phyloP scores from a whole-genome alignment of 2,329 filamentous ascomycete genomes.

The Penicillium olsonii region DNA sequence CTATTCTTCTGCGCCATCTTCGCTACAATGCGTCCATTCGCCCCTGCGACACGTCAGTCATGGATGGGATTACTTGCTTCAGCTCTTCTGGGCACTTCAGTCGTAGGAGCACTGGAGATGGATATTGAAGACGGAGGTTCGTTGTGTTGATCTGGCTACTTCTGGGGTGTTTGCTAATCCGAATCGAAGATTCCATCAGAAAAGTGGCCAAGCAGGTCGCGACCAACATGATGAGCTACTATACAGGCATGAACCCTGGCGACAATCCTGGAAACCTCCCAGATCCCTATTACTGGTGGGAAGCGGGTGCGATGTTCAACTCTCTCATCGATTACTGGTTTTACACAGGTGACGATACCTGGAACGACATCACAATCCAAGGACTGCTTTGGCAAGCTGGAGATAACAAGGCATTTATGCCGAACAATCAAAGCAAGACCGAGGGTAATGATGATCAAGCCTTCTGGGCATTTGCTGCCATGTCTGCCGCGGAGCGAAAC shows the following conservation, averaged over 20 bases:
- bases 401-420: slow-evolving; percentile 42
- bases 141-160: background rate
- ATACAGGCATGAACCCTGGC: slow-evolving; percentile 50
- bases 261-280: slow-evolving; percentile 55
- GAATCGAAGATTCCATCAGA: slow-evolving; percentile 48
- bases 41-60: slow-evolving; percentile 11
- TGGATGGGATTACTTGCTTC: slow-evolving; percentile 19
- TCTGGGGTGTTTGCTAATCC: background rate
- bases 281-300: slow-evolving; percentile 51
- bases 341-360: slow-evolving; percentile 44
- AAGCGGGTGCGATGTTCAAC: slow-evolving; percentile 47
- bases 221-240: slow-evolving; percentile 54
- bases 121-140: slow-evolving; percentile 18
- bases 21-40: slow-evolving; percentile 15
- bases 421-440: slow-evolving; percentile 42
- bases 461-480: slow-evolving; percentile 60
- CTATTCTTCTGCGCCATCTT: too few species aligned
- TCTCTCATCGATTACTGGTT: slow-evolving; percentile 46
- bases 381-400: slow-evolving; percentile 43
- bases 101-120: slow-evolving; percentile 18
- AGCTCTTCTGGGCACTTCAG: slow-evolving; percentile 16
- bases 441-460: slow-evolving; percentile 60
- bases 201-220: slow-evolving; percentile 47
- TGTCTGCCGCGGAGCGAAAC: slow-evolving; percentile 56
- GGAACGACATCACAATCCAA: slow-evolving; percentile 40